Evolutionary conservation across 768 basidiomycete genomes (phyloP).

Genomic region (Lentinula raphanica): DNA sequence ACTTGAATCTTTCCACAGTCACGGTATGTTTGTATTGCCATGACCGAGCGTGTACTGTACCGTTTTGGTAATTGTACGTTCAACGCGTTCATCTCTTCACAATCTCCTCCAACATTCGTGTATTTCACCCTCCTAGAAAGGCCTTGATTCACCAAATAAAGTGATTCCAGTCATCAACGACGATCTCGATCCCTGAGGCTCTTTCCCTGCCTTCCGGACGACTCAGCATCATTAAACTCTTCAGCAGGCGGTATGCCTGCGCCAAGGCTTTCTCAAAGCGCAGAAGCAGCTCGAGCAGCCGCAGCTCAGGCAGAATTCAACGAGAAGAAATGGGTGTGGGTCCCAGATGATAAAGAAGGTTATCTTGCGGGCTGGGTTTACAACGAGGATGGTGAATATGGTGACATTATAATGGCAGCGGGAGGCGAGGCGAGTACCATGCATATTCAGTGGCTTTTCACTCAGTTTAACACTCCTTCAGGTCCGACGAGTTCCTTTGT

Average conservation of each 20-base stretch:
- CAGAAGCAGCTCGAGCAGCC: constrained; percentile 76
- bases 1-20: background rate
- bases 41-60: background rate
- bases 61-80: background rate
- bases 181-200: background rate
- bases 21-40: background rate
- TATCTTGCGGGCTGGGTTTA: constrained; percentile 95
- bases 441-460: background rate
- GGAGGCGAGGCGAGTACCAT: constrained; percentile 65
- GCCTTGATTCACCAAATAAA: too few species aligned
- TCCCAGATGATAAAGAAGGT: constrained; percentile 86
- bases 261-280: constrained; percentile 44
- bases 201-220: background rate
- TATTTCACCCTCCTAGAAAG: background rate
- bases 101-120: background rate
- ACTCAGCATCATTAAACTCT: too few species aligned
- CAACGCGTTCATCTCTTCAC: background rate
- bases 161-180: background rate
- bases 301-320: constrained; percentile 95
- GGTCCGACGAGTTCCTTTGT: constrained; percentile 69
- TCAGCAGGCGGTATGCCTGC: constrained; percentile 49
- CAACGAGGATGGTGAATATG: constrained; percentile 76
- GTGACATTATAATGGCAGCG: constrained; percentile 79
- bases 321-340: constrained; percentile 99
- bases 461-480: constrained; percentile 17